Conservation (phyloP, 2,329 filamentous ascomycete genomes). For the Trichoderma brevicompactum region DNA sequence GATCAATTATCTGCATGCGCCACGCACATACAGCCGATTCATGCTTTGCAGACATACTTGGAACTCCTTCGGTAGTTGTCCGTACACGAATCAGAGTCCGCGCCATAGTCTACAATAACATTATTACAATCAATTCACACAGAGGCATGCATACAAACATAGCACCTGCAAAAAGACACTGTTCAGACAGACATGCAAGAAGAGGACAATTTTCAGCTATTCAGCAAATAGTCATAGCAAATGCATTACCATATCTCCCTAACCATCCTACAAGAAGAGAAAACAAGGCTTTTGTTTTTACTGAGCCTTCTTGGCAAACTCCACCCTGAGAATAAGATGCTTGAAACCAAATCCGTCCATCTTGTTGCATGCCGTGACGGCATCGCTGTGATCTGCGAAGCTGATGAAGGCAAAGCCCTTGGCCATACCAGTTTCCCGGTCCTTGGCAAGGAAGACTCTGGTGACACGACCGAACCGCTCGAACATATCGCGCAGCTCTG, state of each 20-base stretch:
- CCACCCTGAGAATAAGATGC: constrained; percentile 83
- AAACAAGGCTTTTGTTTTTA: constrained; percentile 38
- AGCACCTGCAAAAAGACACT: neutral
- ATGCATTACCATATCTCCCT: constrained; percentile 35
- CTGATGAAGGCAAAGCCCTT: constrained; percentile 99
- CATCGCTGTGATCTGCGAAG: constrained; percentile 87
- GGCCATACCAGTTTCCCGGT: constrained; percentile 91
- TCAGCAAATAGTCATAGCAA: constrained; percentile 27
- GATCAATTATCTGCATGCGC: too few relatives aligned
- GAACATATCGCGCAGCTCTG: constrained; percentile 96
- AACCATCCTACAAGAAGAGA: constrained; percentile 40
- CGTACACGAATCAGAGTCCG: too few relatives aligned
- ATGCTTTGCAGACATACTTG: too few relatives aligned
- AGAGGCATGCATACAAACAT: too few relatives aligned
- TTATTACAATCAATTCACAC: too few relatives aligned
- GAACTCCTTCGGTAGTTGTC: too few relatives aligned
- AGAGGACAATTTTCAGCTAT: constrained; percentile 24
- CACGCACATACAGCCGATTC: too few relatives aligned
- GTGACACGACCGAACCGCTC: constrained; percentile 96
- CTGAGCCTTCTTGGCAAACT: constrained; percentile 79
- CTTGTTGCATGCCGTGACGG: constrained; percentile 91
- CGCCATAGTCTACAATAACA: too few relatives aligned
- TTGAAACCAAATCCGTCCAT: constrained; percentile 96
- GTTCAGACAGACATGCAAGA: neutral
- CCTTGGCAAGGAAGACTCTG: constrained; percentile 96